Base-by-base conservation (phyloP, 805 yeast genomes). In the Saccharomycopsis fodiens region DNA sequence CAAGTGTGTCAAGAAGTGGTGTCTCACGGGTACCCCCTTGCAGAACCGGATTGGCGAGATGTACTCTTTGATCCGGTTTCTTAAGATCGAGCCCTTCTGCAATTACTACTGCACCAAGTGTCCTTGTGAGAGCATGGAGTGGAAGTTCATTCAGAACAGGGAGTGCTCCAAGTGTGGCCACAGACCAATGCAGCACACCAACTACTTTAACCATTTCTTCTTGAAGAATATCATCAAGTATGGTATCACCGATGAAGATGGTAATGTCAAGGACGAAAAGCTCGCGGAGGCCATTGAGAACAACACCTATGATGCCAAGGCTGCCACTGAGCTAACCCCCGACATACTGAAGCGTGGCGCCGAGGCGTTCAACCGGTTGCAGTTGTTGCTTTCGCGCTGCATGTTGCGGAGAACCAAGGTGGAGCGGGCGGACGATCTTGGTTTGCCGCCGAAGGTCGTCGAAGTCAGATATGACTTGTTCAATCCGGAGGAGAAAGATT, bases 11-110 rank as follows among this genome's bases (percentile, higher is more conserved):
- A 85, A 87, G 56, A 66, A 95, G 53, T 85, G 96, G 84, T 93
- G 99, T 63, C 62, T 93, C 25, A 78, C 95, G 3, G 99, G 99
- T 55, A 93, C 99, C 0, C 98, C 99, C 1, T 68, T 93, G 52
- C 99, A 93, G 58, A 93, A 93, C 61, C 72, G 97, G 52, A 89
- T 93, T 58, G 98, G 98, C 37, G 99, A 93, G 66, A 74, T 93
- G 70, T 93, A 93, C 62, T 89, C 97, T 1, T 66, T 93, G 59
- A 82, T 93, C 47, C 70, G 97, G 56, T 93, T 87, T 58, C 64
- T 93, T 65, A 77, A 82, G 53, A 70, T 91, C 32, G 76, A 78
- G 40, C 99, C 99, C 7, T 89, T 87, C 62, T 82, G 91, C 52
- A 73, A 79, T 46, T 93, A 93, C 64, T 91, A 78, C 56, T 93